phyloP scores from a whole-genome alignment of 805 yeast genomes.

The Sugiyamaella chiloensis region DNA sequence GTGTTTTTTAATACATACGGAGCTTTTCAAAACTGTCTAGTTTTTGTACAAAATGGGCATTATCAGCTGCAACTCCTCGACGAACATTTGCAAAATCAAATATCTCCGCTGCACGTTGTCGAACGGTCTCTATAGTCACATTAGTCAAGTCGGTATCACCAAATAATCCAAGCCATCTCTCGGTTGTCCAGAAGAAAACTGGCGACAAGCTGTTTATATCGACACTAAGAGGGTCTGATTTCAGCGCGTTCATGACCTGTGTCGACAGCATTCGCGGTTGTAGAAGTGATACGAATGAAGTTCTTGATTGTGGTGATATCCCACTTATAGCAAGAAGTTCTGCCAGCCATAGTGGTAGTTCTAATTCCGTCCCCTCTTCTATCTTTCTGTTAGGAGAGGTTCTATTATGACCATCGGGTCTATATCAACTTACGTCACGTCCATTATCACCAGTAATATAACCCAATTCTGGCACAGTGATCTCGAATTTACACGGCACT shows the following conservation, averaged over 20 bases:
- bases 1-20: constrained; percentile 5
- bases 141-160: constrained; percentile 60
- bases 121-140: constrained; percentile 50
- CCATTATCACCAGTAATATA: constrained; percentile 78
- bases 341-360: constrained; percentile 88
- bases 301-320: constrained; percentile 24
- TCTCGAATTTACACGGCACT: constrained; percentile 75
- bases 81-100: constrained; percentile 62
- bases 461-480: constrained; percentile 83
- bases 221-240: constrained; percentile 62
- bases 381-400: constrained; percentile 40
- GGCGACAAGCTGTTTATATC: constrained; percentile 65
- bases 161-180: constrained; percentile 74
- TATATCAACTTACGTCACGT: constrained; percentile 35
- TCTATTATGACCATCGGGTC: background rate
- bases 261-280: constrained; percentile 67
- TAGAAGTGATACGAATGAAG: constrained; percentile 60
- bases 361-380: constrained; percentile 58
- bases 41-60: constrained; percentile 54
- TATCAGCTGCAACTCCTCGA: constrained; percentile 38
- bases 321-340: constrained; percentile 57
- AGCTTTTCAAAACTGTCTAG: constrained; percentile 74
- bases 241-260: constrained; percentile 76
- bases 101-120: constrained; percentile 64
- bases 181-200: constrained; percentile 65